phyloP scores from a whole-genome alignment of 1,139 yeast species.

The Taiozyma sp. region DNA sequence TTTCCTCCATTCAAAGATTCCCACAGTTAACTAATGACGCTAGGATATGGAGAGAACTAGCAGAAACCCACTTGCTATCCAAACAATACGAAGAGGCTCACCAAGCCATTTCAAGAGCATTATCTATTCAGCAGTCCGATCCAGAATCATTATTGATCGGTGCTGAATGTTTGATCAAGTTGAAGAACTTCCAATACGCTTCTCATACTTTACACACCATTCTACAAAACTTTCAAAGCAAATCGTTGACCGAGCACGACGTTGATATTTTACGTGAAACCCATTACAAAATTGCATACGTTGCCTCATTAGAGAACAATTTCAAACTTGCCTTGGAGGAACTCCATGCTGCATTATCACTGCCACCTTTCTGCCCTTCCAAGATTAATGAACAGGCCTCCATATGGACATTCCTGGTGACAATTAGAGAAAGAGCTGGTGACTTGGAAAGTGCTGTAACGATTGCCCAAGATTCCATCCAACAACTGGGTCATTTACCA shows the following conservation, averaged over 20 bases:
- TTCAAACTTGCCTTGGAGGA: conserved; percentile 44
- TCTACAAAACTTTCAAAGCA: conserved; percentile 37
- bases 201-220: conserved; percentile 42
- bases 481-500: conserved; percentile 40
- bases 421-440: conserved; percentile 46
- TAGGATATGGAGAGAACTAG: conserved; percentile 40
- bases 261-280: conserved; percentile 46
- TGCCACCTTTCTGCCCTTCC: conserved; percentile 45
- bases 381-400: conserved; percentile 43
- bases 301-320: conserved; percentile 48
- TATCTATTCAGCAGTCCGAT: conserved; percentile 39
- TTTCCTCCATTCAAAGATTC: conserved; percentile 35
- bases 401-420: conserved; percentile 48
- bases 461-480: conserved; percentile 44
- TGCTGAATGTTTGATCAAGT: conserved; percentile 40
- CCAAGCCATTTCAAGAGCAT: conserved; percentile 41
- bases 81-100: conserved; percentile 50
- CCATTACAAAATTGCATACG: conserved; percentile 50
- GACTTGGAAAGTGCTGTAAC: conserved; percentile 43
- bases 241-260: conserved; percentile 24
- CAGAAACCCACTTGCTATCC: conserved; percentile 43
- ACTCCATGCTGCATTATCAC: conserved; percentile 41
- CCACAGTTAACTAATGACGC: conserved; percentile 32
- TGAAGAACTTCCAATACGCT: conserved; percentile 41
- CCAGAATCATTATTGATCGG: conserved; percentile 42